Conservation (phyloP, 1,139 yeast genomes). For the Blastobotrys illinoisensis region DNA sequence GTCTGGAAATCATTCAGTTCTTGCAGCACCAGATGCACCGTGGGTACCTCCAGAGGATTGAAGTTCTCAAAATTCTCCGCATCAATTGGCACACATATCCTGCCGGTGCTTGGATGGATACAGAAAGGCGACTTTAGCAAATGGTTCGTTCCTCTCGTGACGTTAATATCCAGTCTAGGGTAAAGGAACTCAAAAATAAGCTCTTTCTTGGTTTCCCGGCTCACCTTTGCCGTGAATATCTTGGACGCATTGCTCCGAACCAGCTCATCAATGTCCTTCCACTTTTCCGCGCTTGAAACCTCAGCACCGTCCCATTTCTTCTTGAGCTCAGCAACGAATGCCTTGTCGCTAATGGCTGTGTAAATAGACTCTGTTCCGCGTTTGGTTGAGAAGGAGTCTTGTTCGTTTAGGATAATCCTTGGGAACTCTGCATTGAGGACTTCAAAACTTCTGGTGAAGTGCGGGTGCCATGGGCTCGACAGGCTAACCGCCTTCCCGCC, state of each 20-base stretch:
- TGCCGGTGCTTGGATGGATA: conserved; percentile 94
- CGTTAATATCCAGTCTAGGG: conserved; percentile 91
- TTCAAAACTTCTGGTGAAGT: conserved; percentile 58
- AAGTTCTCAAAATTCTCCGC: conserved; percentile 51
- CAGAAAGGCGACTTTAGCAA: conserved; percentile 97
- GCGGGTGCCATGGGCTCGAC: conserved; percentile 86
- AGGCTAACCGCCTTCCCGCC: conserved; percentile 45
- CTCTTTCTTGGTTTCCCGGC: conserved; percentile 77
- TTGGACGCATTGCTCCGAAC: conserved; percentile 46
- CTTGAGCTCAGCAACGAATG: conserved; percentile 48
- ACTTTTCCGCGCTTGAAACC: conserved; percentile 53
- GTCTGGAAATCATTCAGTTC: conserved; percentile 44
- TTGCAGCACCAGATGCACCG: conserved; percentile 53
- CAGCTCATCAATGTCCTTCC: conserved; percentile 73
- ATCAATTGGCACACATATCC: conserved; percentile 92
- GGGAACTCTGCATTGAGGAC: conserved; percentile 59
- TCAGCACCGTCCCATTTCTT: conserved; percentile 44
- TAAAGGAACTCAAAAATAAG: conserved; percentile 74
- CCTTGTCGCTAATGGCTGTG: conserved; percentile 54
- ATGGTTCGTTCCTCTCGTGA: conserved; percentile 83
- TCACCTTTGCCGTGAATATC: conserved; percentile 33
- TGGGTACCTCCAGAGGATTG: conserved; percentile 79
- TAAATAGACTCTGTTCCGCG: conserved; percentile 53
- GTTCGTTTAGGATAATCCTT: conserved; percentile 65
- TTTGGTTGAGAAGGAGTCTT: conserved; percentile 72